A percentile compares a stretch with the other conserved stretches of the same genome.
Evolutionary conservation across 768 basidiomycete species (phyloP).

Genomic region (Rhizopogon roseolus): DNA sequence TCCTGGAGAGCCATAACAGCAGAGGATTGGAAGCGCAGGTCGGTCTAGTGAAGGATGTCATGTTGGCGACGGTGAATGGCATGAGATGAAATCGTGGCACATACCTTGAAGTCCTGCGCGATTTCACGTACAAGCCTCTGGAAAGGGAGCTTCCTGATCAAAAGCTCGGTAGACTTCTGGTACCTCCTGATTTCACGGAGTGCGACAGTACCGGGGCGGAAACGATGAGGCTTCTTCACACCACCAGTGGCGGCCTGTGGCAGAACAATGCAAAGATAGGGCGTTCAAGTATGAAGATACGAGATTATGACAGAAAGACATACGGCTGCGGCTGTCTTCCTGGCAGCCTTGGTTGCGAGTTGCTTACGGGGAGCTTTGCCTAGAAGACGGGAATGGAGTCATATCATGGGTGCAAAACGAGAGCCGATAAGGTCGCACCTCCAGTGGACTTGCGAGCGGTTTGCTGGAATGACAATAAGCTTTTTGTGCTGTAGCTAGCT

Average conservation of each 20-base stretch:
- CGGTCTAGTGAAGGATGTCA: conserved; percentile 46
- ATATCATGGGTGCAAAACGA: conserved; percentile 11
- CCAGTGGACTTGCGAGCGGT: conserved; percentile 99
- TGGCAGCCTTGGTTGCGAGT: conserved; percentile 92
- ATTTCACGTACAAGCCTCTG: conserved; percentile 97
- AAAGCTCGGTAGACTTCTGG: conserved; percentile 98
- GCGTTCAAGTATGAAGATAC: background rate
- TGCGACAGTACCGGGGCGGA: conserved; percentile 96
- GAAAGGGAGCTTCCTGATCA: conserved; percentile 99
- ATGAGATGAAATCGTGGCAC: conserved; percentile 8
- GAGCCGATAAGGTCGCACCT: conserved; percentile 48
- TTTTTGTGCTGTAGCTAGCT: conserved; percentile 2
- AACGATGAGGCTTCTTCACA: conserved; percentile 99
- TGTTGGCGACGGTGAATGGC: background rate
- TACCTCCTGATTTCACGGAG: conserved; percentile 98
- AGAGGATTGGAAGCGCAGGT: conserved; percentile 93
- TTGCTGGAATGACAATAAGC: conserved; percentile 53
- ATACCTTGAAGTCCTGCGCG: conserved; percentile 93
- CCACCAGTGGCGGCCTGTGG: conserved; percentile 78
- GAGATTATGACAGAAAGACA: conserved; percentile 20
- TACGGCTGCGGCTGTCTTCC: conserved; percentile 76
- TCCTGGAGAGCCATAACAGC: conserved; percentile 93
- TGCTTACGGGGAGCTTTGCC: conserved; percentile 92
- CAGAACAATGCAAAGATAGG: conserved; percentile 6
- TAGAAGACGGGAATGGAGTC: conserved; percentile 28